Evolutionary conservation across 2,329 filamentous ascomycete species (phyloP), one percentile per base, ranked within the genome.

Genomic region (Graphilbum ipis-grandicollis): DNA sequence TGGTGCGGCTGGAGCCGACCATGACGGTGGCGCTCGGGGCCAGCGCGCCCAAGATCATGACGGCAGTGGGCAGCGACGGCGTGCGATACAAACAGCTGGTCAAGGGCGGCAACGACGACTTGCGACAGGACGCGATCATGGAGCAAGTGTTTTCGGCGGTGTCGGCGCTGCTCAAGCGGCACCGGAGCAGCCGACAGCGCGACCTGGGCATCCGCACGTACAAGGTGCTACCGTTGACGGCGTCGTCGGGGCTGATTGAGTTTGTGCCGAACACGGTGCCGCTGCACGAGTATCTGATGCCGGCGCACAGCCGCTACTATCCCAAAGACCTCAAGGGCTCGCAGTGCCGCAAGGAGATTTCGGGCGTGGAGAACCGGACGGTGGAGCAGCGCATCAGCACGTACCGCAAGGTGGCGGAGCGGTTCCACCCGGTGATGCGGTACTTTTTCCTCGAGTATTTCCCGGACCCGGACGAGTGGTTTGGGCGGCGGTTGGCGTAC

Each of bases 401-500:
- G 1, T 99, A 80, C 60, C 75, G 78, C 35, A 78, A 75, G 43
- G 76, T 94, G 3, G 78, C 75, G 6, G 76, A 85, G 4, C 71
- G 72, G 35, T 93, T 96, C 54, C 80, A 85, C 43, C 90, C 92
- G 0, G 90, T 96, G 5, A 81, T 98, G 76, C 75, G 80, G 39
- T 93, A 86, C 60, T 99, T 98, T 60, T 93, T 98, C 54, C 84
- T 94, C 64, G 90, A 99, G 54, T 74, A 80, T 42, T 99, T 93
- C 52, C 68, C 77, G 36, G 84, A 93, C 44, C 90, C 90, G 0
- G 88, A 98, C 51, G 86, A 93, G 47, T 99, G 90, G 90, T 98
- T 94, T 49, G 69, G 73, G 41, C 82, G 77, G 47, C 74, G 92
- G 7, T 69, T 93, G 9, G 85, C 88, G 6, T 98, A 98, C 52